These are phyloP conservation scores for Camelina sativa DNA, from an alignment of 345 rosid genomes.

Conservation along the genomic window DNA sequence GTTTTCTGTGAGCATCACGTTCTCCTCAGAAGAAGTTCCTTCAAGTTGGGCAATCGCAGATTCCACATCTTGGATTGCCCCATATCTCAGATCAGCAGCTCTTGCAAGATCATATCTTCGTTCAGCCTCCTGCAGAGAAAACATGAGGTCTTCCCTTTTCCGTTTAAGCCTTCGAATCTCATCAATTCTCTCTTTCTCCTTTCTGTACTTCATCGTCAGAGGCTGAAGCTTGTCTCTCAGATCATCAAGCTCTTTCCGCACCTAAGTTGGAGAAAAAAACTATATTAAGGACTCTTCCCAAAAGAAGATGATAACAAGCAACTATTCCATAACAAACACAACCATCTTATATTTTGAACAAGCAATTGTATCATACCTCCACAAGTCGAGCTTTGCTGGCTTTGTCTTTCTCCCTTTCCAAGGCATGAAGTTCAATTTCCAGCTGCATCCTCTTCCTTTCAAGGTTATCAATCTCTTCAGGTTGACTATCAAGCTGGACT, in stretches of 20 bases:
- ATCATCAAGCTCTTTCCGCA: constrained; percentile 86
- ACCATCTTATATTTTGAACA: constrained; percentile 23
- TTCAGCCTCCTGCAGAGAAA: constrained; percentile 84
- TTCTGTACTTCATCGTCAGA: constrained; percentile 79
- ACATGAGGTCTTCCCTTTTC: constrained; percentile 76
- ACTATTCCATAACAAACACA: constrained; percentile 29
- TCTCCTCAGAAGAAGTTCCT: constrained; percentile 62
- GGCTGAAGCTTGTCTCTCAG: constrained; percentile 94
- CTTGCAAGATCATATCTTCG: constrained; percentile 87
- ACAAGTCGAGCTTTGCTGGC: constrained; percentile 86
- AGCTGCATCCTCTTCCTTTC: constrained; percentile 87
- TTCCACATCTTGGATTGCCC: constrained; percentile 85
- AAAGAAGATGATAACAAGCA: not conserved
- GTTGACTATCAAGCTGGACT: constrained; percentile 97
- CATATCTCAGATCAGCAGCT: constrained; percentile 86
- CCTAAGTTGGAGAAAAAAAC: constrained; percentile 43
- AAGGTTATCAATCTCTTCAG: constrained; percentile 91
- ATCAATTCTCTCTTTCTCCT: constrained; percentile 90
- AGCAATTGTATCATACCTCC: constrained; percentile 57
- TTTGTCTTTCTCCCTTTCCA: constrained; percentile 93
- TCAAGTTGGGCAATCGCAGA: constrained; percentile 70
- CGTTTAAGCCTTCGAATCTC: constrained; percentile 81
- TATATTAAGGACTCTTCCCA: not conserved
- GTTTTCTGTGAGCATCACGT: constrained; percentile 77
- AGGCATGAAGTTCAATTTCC: constrained; percentile 87